Base-by-base conservation (phyloP, 2,329 filamentous ascomycete species). In the Boeremia lycopersici region DNA sequence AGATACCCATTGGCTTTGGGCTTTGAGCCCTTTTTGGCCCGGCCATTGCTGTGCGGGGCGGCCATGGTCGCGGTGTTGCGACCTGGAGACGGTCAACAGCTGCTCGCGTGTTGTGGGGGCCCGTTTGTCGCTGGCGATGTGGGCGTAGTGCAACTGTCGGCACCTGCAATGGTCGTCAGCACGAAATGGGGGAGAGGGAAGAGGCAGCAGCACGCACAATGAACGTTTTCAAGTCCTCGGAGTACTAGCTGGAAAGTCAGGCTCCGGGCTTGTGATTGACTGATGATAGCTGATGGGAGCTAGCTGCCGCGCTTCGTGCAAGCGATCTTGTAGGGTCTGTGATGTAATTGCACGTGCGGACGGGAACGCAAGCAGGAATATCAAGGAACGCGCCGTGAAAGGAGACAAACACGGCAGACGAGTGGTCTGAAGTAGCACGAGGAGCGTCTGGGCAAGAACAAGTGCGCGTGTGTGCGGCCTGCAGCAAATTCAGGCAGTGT, bases 21-120 rank as follows among this genome's bases (percentile, higher is more conserved):
- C 36, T 64, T 72, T 56, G 72, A 71, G 42, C 63, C 58, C 68
- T 71, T 72, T 61, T 72, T 76, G 31, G 70, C 70, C 59, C 68
- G 65, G 53, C 72, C 72, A 61, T 74, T 75, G 61, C 67, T 70
- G 53, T 68, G 71, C 34, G 53, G 28, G 56, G 60, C 67, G 64
- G 71, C 72, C 73, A 76, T 76, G 54, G 60, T 68, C 61, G 63
- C 63, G 51, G 35, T 40, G 48, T 31, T 54, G 51, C 52, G 40
- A 50, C 43, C 36, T 39, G 36, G 45, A 40, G 44, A 46, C 26
- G 34, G 43, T 56, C 40, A 47, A 36, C 53, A 40, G 42, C 46
- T 55, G 56, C 54, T 65, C 59, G 57, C 57, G 62, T 67, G 60
- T 47, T 48, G 33, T 53, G 41, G 28, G 30, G 51, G 15, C 11